Evolutionary conservation across 164 flowering plant species (phyloP), one percentile per base, ranked within the genome.

Genomic region (Aristolochia californica): DNA sequence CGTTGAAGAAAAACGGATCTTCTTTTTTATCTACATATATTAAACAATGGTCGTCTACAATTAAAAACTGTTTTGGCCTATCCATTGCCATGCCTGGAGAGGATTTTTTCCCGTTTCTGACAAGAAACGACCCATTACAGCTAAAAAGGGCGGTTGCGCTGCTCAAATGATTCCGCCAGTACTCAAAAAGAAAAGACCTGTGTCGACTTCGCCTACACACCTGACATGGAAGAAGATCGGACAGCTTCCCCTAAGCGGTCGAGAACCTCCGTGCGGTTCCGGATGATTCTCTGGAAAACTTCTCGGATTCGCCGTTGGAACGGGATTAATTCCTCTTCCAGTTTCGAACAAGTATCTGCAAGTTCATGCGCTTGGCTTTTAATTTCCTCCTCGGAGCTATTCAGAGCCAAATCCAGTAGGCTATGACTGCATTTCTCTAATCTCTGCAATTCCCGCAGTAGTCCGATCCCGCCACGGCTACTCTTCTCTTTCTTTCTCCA

Each of bases 401-500:
- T 27, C 48, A 22, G 91, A 87, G 27, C 62, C 23, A 77, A 68
- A 8, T 88, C 96, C 1, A 76, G 62, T 74, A 86, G 45, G 1
- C 61, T 24, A 18, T 66, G 73, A 1, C 74, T 79, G 45, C 80
- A 52, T 30, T 66, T 80, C 77, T 88, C 96, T 74, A 84, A 45
- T 71, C 43, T 77, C 76, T 77, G 82, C 70, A 78, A 58, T 72
- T 91, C 98, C 22, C 80, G 84, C 68, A 88, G 47, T 69, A 91
- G 68, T 27, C 98, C 98, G 2, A 65, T 77, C 4, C 43, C 45
- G 27, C 43, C 30, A 81, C 81, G 23, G 77, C 84, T 26, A 27
- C 16, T 26, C 82, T 91, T 91, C 78, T 88, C 98, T 66, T 77
- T 91, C 78, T 75, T 83, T 80, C 85, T 83, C 98, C 84, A 84